A percentile compares a stretch with the other conserved stretches of the same genome.
Evolutionary conservation across 2,329 filamentous ascomycete genomes (phyloP).

Genomic region (Polychaeton citri): DNA sequence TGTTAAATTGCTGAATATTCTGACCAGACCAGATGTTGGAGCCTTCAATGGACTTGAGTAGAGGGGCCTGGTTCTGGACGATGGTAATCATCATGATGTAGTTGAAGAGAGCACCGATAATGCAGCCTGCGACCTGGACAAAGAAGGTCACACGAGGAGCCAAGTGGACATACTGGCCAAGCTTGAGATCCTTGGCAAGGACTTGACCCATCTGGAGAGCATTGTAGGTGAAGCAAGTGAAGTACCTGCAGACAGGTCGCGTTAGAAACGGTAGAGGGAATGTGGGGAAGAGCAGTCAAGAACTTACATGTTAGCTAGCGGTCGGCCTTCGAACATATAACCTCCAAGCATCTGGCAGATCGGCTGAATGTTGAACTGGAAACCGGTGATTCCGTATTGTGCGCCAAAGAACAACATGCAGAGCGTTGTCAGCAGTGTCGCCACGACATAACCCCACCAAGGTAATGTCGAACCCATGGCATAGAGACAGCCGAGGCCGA

Average conservation of each 20-base stretch:
- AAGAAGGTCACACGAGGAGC: conserved; percentile 31
- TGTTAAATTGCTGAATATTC: conserved; percentile 33
- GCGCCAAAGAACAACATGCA: conserved; percentile 17
- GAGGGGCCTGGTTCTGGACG: conserved; percentile 28
- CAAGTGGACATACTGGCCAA: conserved; percentile 25
- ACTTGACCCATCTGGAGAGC: conserved; percentile 16
- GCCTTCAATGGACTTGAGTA: conserved; percentile 29
- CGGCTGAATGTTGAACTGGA: conserved; percentile 28
- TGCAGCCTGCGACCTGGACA: conserved; percentile 29
- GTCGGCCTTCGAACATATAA: conserved; percentile 30
- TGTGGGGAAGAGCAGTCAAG: conserved; percentile 1
- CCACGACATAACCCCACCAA: conserved; percentile 21
- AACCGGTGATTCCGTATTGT: conserved; percentile 20
- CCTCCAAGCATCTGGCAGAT: conserved; percentile 37
- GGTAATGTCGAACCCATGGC: conserved; percentile 17
- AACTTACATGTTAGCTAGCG: conserved; percentile 23
- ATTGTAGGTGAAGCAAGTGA: conserved; percentile 19
- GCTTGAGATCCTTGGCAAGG: conserved; percentile 21
- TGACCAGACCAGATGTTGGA: conserved; percentile 37
- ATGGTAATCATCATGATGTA: conserved; percentile 34
- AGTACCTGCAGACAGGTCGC: conserved; percentile 2
- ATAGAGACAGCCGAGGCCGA: conserved; percentile 16
- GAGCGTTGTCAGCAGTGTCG: conserved; percentile 10
- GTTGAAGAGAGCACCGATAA: conserved; percentile 32
- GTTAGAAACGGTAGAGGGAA: background rate